Percentiles rank a stretch among this genome's conserved stretches.
Conservation (phyloP, 352 stramenopile genomes). For the Phytopythium helicoides region DNA sequence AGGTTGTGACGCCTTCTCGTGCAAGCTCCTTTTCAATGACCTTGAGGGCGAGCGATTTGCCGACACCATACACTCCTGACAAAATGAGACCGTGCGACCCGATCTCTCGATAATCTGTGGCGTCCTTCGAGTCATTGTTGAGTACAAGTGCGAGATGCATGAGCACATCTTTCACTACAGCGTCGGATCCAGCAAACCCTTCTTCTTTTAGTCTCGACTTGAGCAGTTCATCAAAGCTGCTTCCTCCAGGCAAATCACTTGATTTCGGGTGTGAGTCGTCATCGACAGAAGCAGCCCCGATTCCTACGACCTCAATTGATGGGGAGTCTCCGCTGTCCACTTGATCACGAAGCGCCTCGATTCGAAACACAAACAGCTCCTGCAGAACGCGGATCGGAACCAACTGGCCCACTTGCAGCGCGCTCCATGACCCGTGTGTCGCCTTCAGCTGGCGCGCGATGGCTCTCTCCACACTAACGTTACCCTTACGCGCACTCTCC, state of each 20-base stretch:
- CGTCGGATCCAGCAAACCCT: constrained; percentile 54
- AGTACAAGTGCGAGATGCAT: constrained; percentile 55
- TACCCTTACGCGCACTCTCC: constrained; percentile 33
- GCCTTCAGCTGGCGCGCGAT: constrained; percentile 35
- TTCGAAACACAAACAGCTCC: constrained; percentile 49
- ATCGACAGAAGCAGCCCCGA: constrained; percentile 1
- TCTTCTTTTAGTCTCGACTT: constrained; percentile 19
- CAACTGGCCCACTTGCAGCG: constrained; percentile 18
- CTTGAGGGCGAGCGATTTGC: constrained; percentile 54
- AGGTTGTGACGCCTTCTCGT: constrained; percentile 10
- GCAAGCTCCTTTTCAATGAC: constrained; percentile 24
- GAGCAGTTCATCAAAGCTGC: constrained; percentile 22
- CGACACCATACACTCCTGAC: constrained; percentile 59
- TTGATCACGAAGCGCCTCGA: constrained; percentile 11
- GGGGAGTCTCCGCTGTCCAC: constrained; percentile 3
- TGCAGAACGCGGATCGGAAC: constrained; percentile 46
- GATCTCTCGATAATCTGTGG: constrained; percentile 13
- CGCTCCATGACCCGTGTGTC: constrained; percentile 15
- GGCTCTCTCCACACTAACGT: constrained; percentile 28
- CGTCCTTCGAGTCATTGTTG: constrained; percentile 12
- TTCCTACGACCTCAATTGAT: constrained; percentile 12
- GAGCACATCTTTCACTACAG: constrained; percentile 47
- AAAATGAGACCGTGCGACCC: constrained; percentile 55
- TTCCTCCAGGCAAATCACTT: too few species aligned
- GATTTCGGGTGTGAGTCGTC: neutral